Evolutionary conservation across 495 filamentous ascomycete genomes (phyloP).

Genomic region (Daldinia concentrica): DNA sequence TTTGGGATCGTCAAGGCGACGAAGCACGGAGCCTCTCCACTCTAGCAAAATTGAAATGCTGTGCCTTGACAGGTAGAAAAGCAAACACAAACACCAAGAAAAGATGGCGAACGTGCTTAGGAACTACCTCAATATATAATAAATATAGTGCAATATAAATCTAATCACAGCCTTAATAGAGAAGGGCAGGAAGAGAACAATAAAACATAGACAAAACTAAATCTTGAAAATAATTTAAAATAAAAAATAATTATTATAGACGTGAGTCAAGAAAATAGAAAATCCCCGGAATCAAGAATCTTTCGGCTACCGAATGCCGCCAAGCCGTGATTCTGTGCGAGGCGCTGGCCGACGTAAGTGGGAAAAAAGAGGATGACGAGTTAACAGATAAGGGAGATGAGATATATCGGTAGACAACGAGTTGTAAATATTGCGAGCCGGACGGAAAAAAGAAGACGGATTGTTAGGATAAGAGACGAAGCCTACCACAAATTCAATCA

Average conservation of each 20-base stretch:
- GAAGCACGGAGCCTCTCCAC: constrained; percentile 2
- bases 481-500: background rate
- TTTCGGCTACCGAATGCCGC: constrained; percentile 35
- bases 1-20: background rate
- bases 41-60: background rate
- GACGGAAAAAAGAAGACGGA: background rate
- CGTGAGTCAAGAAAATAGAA: constrained; percentile 19
- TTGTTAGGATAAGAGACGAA: background rate
- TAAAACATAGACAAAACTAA: background rate
- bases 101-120: background rate
- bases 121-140: constrained; percentile 4
- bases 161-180: background rate
- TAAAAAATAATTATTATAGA: too few species aligned
- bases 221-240: background rate
- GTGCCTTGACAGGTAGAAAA: background rate
- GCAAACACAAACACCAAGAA: background rate
- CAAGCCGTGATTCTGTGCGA: constrained; percentile 19
- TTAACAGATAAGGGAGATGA: background rate
- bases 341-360: constrained; percentile 7
- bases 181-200: background rate
- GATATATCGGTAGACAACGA: background rate
- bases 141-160: background rate
- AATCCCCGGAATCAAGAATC: background rate
- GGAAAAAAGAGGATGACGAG: background rate
- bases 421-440: background rate